phyloP scores from a whole-genome alignment of 192 early-diverging fungal genomes.

The Rhizoclosmatium sp. region DNA sequence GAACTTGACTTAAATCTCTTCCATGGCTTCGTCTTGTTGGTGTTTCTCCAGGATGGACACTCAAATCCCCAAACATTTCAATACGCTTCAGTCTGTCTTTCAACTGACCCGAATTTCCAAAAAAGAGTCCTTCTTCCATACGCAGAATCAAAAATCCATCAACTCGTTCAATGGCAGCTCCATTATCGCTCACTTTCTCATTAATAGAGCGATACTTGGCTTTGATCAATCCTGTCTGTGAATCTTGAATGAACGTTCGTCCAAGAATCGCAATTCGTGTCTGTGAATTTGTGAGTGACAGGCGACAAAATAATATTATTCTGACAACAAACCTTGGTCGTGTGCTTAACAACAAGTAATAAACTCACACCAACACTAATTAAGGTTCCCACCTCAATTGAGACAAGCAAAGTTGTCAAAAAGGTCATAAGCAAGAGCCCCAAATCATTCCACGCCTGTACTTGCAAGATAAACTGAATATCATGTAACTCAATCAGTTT shows the following conservation, averaged over 20 bases:
- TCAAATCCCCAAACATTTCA: conserved; percentile 93
- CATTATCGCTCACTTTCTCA: conserved; percentile 32
- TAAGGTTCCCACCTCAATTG: conserved; percentile 92
- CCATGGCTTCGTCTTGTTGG: conserved; percentile 52
- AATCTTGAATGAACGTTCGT: conserved; percentile 50
- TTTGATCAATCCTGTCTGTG: conserved; percentile 45
- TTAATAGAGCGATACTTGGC: conserved; percentile 74
- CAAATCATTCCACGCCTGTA: conserved; percentile 75
- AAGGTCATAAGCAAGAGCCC: conserved; percentile 88
- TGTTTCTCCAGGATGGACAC: conserved; percentile 92
- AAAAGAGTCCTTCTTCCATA: conserved; percentile 93
- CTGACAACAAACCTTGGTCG: conserved; percentile 63
- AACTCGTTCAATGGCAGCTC: conserved; percentile 68
- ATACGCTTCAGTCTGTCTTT: conserved; percentile 92
- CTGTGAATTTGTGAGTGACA: conserved; percentile 32
- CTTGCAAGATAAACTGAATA: conserved; percentile 53
- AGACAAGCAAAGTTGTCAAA: conserved; percentile 85
- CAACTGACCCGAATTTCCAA: conserved; percentile 97
- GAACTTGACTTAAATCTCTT: not conserved
- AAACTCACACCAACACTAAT: conserved; percentile 88
- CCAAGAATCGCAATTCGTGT: conserved; percentile 59
- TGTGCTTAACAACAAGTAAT: conserved; percentile 90
- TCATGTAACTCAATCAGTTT: conserved; percentile 64
- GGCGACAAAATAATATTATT: not conserved
- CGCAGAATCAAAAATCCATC: conserved; percentile 88